Conservation (phyloP, 768 basidiomycete genomes). For the Tephrocybe sp. region DNA sequence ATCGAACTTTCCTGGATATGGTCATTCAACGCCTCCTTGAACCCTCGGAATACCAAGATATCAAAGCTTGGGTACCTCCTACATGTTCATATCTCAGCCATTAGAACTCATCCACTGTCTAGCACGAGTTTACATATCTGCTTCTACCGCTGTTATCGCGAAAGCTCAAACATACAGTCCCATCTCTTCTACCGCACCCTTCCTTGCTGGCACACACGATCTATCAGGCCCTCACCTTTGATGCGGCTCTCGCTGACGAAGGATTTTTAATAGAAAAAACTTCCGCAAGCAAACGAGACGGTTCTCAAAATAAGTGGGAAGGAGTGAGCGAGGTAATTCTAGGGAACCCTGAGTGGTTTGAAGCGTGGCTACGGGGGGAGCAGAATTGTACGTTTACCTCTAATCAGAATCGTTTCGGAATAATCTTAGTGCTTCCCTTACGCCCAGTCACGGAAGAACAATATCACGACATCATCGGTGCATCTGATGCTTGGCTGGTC, state of each 20-base stretch:
- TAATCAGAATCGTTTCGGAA: neutral
- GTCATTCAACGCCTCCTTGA: constrained; percentile 70
- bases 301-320: constrained; percentile 47
- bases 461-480: constrained; percentile 78
- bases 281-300: constrained; percentile 28
- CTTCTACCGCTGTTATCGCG: constrained; percentile 75
- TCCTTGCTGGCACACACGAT: constrained; percentile 93
- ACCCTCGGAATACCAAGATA: constrained; percentile 54
- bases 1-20: constrained; percentile 73
- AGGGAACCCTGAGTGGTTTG: constrained; percentile 85
- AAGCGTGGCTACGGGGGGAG: constrained; percentile 87
- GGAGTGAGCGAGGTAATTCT: constrained; percentile 83
- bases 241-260: constrained; percentile 69
- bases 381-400: constrained; percentile 68
- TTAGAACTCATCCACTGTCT: constrained; percentile 9
- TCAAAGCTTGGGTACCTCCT: constrained; percentile 73
- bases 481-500: constrained; percentile 84
- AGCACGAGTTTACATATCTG: constrained; percentile 83
- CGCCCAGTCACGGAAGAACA: constrained; percentile 82
- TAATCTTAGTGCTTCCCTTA: neutral
- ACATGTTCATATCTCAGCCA: neutral
- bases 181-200: constrained; percentile 70
- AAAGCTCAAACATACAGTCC: constrained; percentile 74
- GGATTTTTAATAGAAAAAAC: constrained; percentile 66
- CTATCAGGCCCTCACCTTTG: constrained; percentile 88